Conservation (phyloP, 768 basidiomycete genomes). For the Rickenella mellea region DNA sequence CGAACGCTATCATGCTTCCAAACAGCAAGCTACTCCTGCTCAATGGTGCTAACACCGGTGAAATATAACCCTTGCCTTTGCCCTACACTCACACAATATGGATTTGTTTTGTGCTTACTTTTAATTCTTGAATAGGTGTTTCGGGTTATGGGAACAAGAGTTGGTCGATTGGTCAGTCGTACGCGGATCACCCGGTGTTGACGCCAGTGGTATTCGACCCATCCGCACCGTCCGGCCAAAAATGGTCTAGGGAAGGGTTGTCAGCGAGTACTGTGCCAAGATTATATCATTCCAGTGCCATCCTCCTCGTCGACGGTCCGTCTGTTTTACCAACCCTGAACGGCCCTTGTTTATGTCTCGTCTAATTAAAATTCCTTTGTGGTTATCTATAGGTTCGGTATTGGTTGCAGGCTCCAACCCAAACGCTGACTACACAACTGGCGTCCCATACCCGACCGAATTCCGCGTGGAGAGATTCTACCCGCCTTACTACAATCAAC, state of each 20-base stretch:
- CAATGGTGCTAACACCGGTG: slow-evolving; percentile 56
- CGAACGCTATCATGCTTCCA: slow-evolving; percentile 61
- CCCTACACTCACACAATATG: too few species aligned
- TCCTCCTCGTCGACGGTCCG: slow-evolving; percentile 61
- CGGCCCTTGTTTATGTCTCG: too few species aligned
- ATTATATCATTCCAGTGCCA: slow-evolving; percentile 74
- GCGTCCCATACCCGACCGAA: slow-evolving; percentile 56
- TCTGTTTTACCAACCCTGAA: too few species aligned
- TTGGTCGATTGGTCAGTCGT: slow-evolving; percentile 54
- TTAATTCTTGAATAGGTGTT: too few species aligned
- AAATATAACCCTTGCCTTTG: too few species aligned
- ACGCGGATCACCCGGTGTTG: slow-evolving; percentile 52
- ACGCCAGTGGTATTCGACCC: slow-evolving; percentile 64
- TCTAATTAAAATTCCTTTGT: too few species aligned
- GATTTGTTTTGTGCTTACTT: too few species aligned
- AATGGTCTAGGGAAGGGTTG: slow-evolving; percentile 62
- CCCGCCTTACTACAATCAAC: slow-evolving; percentile 57
- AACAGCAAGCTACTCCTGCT: slow-evolving; percentile 56
- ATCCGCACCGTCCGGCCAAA: slow-evolving; percentile 41
- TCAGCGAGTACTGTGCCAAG: slow-evolving; percentile 52
- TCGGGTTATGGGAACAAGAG: slow-evolving; percentile 49
- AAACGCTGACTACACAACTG: slow-evolving; percentile 53
- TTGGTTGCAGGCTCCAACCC: slow-evolving; percentile 77
- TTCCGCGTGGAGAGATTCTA: slow-evolving; percentile 76
- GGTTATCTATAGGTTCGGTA: too few species aligned